phyloP scores from a whole-genome alignment of 768 basidiomycete species.

The Lentinula sp. region DNA sequence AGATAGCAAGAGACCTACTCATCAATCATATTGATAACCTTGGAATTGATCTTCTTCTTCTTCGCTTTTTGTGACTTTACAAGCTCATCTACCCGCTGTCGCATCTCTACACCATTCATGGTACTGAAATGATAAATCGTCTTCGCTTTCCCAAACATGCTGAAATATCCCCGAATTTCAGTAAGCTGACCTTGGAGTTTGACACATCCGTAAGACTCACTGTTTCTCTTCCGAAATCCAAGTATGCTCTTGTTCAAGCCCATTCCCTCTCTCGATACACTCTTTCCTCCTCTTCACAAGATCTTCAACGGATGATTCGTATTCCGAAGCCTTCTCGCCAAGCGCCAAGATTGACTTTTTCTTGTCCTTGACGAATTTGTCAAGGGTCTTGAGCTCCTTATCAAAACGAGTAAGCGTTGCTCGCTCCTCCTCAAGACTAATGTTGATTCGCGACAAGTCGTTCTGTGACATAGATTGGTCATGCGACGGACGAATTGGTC shows the following conservation, averaged over 20 bases:
- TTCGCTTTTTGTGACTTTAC: constrained; percentile 75
- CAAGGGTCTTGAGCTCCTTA: constrained; percentile 79
- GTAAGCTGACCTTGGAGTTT: neutral
- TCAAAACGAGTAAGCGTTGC: constrained; percentile 87
- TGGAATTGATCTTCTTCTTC: constrained; percentile 95
- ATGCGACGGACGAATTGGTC: neutral
- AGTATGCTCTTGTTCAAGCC: constrained; percentile 74
- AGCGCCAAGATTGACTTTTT: constrained; percentile 63
- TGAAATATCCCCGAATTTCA: constrained; percentile 21
- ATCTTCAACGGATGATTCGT: constrained; percentile 63
- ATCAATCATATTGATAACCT: constrained; percentile 95
- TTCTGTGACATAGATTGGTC: constrained; percentile 26
- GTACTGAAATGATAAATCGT: constrained; percentile 76
- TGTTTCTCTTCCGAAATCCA: constrained; percentile 89
- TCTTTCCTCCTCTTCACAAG: constrained; percentile 60
- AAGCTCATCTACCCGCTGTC: constrained; percentile 66
- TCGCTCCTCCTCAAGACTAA: constrained; percentile 75
- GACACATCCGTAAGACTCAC: constrained; percentile 38
- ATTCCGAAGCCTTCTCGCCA: constrained; percentile 57
- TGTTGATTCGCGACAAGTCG: constrained; percentile 57
- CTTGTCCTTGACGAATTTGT: constrained; percentile 76
- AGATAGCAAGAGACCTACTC: constrained; percentile 44
- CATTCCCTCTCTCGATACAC: constrained; percentile 43
- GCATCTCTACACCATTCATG: constrained; percentile 53
- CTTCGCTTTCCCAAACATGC: constrained; percentile 78